Base-by-base conservation (phyloP, 495 filamentous ascomycete species). In the Hypoxylon lenormandii region DNA sequence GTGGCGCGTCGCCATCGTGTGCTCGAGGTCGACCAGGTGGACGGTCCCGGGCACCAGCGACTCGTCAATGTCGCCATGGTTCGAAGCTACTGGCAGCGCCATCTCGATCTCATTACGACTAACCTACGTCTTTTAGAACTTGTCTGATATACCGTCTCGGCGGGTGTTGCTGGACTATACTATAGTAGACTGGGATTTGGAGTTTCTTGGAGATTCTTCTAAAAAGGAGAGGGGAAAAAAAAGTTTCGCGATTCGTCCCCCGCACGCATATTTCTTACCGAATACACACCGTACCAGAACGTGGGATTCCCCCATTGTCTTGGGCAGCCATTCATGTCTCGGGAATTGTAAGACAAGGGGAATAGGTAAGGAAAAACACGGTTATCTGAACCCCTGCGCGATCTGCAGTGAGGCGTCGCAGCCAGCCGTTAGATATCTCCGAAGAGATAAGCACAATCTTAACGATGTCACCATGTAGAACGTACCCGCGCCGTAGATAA, bases 1-100 rank as follows among this genome's bases (percentile, higher is more conserved):
- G 38, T 65, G 83, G 67, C 47, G 80, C 62, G 58, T 85, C 46
- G 48, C 80, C 76, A 80, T 62, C 40, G 66, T 69, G 26, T 73
- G 69, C 38, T 87, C 74, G 12, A 85, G 62, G 69, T 88, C 85
- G 15, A 88, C 78, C 13, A 88, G 72, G 6, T 83, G 82, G 46
- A 88, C 78, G 0, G 85, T 87, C 47, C 85, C 85, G 0, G 85
- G 85, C 48, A 85, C 80, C 42, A 75, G 76, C 37, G 77, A 77
- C 54, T 60, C 78, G 57, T 85, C 82, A 33, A 74, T 61, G 21
- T 81, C 70, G 28, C 49, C 65, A 47, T 61, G 69, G 15, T 51
- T 49, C 1, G 63, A 45, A 43, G 55, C 47, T n/a, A 21, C 36
- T 16, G 56, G 48, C 19, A 50, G 11, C 30, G 61, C 66, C 72